phyloP scores from a whole-genome alignment of 2,329 filamentous ascomycete genomes.

The Colletotrichum lindemuthianum region DNA sequence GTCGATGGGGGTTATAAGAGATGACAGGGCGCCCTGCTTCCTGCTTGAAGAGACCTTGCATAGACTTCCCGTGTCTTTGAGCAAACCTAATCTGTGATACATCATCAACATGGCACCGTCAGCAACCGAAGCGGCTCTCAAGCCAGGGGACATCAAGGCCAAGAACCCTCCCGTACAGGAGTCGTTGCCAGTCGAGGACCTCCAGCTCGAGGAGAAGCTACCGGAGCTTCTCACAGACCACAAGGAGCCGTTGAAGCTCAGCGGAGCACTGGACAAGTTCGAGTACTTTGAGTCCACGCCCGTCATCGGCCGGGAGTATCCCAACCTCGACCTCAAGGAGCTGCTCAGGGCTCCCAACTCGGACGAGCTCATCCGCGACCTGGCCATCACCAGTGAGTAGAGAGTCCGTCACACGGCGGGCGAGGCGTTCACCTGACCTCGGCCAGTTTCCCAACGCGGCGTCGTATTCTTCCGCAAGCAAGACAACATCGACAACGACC shows the following conservation, averaged over 20 bases:
- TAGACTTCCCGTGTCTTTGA: background rate
- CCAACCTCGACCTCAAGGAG: conserved; percentile 68
- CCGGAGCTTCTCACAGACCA: conserved; percentile 31
- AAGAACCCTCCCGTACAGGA: conserved; percentile 22
- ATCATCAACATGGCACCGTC: conserved; percentile 30
- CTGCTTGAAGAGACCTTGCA: background rate
- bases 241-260: conserved; percentile 56
- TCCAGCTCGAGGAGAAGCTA: conserved; percentile 14
- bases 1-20: conserved; percentile 18
- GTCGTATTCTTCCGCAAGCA: conserved; percentile 78
- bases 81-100: background rate
- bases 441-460: conserved; percentile 71
- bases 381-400: conserved; percentile 71
- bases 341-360: conserved; percentile 69
- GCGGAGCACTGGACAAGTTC: conserved; percentile 61
- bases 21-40: background rate
- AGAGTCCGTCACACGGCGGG: background rate
- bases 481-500: conserved; percentile 66
- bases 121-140: conserved; percentile 26
- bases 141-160: conserved; percentile 2
- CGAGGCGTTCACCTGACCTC: background rate
- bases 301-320: conserved; percentile 69
- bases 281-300: conserved; percentile 70
- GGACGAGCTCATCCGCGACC: conserved; percentile 71
- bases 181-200: background rate